Evolutionary conservation across 225 moss, liverwort and hornwort genomes (phyloP).

Genomic region (Rhytidiadelphus loreus): DNA sequence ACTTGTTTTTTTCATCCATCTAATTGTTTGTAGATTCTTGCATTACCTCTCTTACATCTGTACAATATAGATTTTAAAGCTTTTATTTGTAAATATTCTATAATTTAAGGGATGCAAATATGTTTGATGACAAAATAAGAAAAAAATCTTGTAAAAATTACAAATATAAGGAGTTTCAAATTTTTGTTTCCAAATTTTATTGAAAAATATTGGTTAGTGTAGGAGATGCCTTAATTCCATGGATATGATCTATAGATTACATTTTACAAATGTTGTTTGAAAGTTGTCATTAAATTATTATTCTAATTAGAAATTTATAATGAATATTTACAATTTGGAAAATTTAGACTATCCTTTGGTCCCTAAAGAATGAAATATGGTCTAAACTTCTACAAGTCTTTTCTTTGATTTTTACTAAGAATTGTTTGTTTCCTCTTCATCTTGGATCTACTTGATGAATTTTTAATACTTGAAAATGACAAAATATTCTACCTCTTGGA

Average conservation of each 20-base stretch:
- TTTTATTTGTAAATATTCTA: background rate
- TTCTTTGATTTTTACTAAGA: background rate
- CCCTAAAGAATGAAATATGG: background rate
- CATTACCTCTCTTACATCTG: background rate
- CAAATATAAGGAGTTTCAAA: background rate
- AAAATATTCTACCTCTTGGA: background rate
- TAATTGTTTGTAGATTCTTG: background rate
- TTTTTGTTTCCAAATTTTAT: background rate
- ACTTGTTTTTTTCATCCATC: background rate
- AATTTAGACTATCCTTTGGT: background rate
- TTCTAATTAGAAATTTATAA: background rate
- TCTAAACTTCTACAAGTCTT: fast-evolving
- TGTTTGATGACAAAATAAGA: too few species aligned
- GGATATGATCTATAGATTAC: fast-evolving
- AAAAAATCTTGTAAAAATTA: background rate
- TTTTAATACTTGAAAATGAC: background rate
- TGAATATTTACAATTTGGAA: background rate
- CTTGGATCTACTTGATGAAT: background rate
- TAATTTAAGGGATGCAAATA: background rate
- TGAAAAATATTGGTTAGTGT: background rate
- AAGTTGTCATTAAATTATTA: background rate
- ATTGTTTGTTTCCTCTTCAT: background rate
- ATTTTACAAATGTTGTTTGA: background rate
- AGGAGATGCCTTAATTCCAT: fast-evolving
- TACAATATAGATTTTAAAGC: background rate